Base-by-base conservation (phyloP, 495 filamentous ascomycete genomes). In the Clavariopsis aquatica region DNA sequence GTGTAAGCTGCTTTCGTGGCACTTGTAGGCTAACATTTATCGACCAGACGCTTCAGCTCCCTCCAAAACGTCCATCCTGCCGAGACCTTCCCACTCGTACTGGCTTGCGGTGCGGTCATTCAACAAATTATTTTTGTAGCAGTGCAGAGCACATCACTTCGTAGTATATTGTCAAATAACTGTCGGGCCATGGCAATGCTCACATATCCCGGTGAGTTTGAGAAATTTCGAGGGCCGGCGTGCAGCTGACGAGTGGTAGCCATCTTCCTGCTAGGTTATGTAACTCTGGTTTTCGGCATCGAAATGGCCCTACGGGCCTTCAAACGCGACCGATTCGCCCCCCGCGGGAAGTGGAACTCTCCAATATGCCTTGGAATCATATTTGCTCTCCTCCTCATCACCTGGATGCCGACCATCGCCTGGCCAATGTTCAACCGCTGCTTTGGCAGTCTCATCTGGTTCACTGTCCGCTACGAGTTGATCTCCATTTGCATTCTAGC, bases 91-190 rank as follows among this genome's bases (percentile, higher is more conserved):
- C 68, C 68, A 52, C 70, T 72, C 38, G 65, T 68, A 46, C 65
- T 72, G 43, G 64, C 64, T 59, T 66, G 62, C 52, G 57, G 68
- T 62, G 54, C 62, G 24, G 64, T 54, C 36, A 60, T 72, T 62
- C 70, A 72, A 62, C 59, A 70, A 41, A 59, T 69, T 36, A 49
- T 72, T 15, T 71, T 72, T 47, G 61, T 72, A 53, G 57, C 68
- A 52, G 62, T 69, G 49, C 70, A 72, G 67, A 66, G 60, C 58
- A 66, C 64, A 54, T 60, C 68, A 29, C 62, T 72, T 31, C 34
- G 57, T 66, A 68, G 53, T 57, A 38, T 71, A 27, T 62, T 65
- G 52, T 63, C 71, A 26, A 53, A 51, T 7, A 52, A 60, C 26
- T 72, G 70, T 55, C 52, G 55, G 29, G 59, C 63, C 22, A 31